Conservation (phyloP, 257 asterid genomes). For the Solanum bulbocastanum region DNA sequence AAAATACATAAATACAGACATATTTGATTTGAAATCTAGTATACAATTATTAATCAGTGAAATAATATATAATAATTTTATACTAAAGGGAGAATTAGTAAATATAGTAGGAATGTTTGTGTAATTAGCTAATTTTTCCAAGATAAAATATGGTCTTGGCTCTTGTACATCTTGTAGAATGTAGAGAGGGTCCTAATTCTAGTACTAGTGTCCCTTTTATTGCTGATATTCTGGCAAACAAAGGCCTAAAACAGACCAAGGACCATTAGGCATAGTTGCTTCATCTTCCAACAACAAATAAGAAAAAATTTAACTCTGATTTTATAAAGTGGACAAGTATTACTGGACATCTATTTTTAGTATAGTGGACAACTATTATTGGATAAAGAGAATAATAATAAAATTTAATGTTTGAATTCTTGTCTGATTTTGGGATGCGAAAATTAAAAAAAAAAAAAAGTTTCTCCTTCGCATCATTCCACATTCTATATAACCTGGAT, state of each 20-base stretch:
- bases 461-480: not conserved
- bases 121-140: too few relatives aligned
- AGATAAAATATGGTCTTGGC: too few relatives aligned
- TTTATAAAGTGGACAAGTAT: not conserved
- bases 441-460: too few relatives aligned
- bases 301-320: not conserved
- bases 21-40: too few relatives aligned
- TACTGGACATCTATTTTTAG: too few relatives aligned
- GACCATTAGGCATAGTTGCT: not conserved
- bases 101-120: too few relatives aligned
- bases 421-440: rapidly evolving
- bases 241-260: not conserved
- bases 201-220: not conserved
- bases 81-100: too few relatives aligned
- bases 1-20: too few relatives aligned
- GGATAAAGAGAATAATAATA: rapidly evolving
- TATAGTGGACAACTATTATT: too few relatives aligned
- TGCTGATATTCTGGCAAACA: not conserved
- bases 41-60: too few relatives aligned
- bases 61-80: too few relatives aligned
- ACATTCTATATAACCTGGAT: not conserved
- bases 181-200: not conserved
- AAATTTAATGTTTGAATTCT: not conserved
- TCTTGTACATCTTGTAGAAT: too few relatives aligned
- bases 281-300: not conserved